phyloP scores from a whole-genome alignment of 768 basidiomycete species.

The Pisolithus sp. region DNA sequence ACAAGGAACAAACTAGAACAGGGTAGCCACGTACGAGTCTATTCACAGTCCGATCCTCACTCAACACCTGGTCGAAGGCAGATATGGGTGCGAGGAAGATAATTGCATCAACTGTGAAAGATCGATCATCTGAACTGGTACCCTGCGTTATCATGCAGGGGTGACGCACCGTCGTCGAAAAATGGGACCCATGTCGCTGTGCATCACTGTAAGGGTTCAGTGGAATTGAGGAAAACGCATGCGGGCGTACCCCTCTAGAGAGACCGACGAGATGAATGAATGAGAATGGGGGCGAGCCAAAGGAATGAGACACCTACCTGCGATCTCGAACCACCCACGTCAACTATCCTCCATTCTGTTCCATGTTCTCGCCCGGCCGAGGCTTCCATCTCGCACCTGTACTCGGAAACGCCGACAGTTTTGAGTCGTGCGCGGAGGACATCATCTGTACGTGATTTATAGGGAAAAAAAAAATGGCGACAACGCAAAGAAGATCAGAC shows the following conservation, averaged over 20 bases:
- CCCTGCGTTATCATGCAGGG: neutral
- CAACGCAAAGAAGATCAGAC: constrained; percentile 4
- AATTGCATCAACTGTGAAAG: constrained; percentile 35
- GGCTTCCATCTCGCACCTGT: constrained; percentile 76
- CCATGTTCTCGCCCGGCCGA: constrained; percentile 43
- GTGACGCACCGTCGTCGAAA: constrained; percentile 42
- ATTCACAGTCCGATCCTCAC: constrained; percentile 47
- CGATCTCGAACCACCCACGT: constrained; percentile 47
- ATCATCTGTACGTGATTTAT: constrained; percentile 32
- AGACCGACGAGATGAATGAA: neutral
- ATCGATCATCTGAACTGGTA: neutral
- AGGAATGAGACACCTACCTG: constrained; percentile 32
- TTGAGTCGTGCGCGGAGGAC: constrained; percentile 48
- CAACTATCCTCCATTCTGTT: constrained; percentile 50
- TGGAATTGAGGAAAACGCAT: constrained; percentile 1
- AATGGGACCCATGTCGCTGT: constrained; percentile 49
- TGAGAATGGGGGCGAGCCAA: constrained; percentile 1
- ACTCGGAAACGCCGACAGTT: constrained; percentile 74
- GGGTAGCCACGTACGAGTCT: constrained; percentile 33
- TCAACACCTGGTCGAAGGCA: constrained; percentile 48
- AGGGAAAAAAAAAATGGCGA: neutral
- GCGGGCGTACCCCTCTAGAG: constrained; percentile 29
- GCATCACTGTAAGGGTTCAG: constrained; percentile 7
- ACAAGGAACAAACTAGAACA: neutral
- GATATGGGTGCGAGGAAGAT: constrained; percentile 58